phyloP scores from a whole-genome alignment of 2,329 filamentous ascomycete genomes.

The Colletotrichum sp. region DNA sequence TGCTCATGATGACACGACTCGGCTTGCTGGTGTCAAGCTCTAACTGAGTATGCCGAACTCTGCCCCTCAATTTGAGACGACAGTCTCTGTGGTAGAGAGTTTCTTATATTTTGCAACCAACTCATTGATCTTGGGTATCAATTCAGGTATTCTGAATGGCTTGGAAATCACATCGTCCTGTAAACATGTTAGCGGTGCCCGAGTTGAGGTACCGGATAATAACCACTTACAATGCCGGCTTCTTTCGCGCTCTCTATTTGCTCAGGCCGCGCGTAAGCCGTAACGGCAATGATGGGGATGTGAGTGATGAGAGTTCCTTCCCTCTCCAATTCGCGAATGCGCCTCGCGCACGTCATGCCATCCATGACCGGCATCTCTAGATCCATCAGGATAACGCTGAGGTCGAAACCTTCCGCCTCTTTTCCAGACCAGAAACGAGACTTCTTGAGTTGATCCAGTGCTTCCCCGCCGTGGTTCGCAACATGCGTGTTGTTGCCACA shows the following conservation, averaged over 20 bases:
- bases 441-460: slow-evolving; percentile 59
- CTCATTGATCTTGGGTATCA: slow-evolving; percentile 71
- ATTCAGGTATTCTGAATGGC: slow-evolving; percentile 76
- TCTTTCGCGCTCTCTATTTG: slow-evolving; percentile 74
- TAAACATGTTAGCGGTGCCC: background rate
- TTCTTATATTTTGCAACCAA: slow-evolving; percentile 48
- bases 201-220: background rate
- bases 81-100: slow-evolving; percentile 26
- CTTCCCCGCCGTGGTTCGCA: slow-evolving; percentile 69
- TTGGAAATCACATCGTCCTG: slow-evolving; percentile 80
- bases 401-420: slow-evolving; percentile 51
- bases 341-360: slow-evolving; percentile 73
- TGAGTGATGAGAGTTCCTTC: slow-evolving; percentile 66
- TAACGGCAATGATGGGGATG: slow-evolving; percentile 84
- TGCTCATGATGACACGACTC: background rate
- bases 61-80: background rate
- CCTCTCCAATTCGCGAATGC: slow-evolving; percentile 71
- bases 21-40: background rate
- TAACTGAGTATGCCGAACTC: background rate
- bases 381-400: slow-evolving; percentile 79
- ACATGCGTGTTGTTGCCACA: slow-evolving; percentile 65
- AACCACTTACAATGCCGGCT: slow-evolving; percentile 70
- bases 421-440: slow-evolving; percentile 62
- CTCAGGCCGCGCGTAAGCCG: slow-evolving; percentile 77
- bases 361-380: slow-evolving; percentile 87